Evolutionary conservation across 768 basidiomycete species (phyloP), one percentile per base, ranked within the genome.

Genomic region (Austroboletus festivus): DNA sequence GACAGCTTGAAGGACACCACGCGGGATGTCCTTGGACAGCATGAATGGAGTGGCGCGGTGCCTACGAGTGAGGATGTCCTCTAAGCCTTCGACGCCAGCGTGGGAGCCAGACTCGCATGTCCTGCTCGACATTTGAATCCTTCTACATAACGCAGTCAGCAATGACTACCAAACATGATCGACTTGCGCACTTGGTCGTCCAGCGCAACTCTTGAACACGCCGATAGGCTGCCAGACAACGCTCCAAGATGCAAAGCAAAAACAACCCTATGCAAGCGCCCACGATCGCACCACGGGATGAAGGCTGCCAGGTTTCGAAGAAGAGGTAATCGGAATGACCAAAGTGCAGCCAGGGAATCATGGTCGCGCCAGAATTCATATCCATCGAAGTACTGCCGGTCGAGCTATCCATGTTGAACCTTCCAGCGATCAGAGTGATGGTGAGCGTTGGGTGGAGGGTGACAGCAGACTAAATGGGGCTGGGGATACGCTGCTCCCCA

Each of bases 231-330:
- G 77, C 64, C 38, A 94, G 64, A 67, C 80, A 83, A 53, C 93
- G 74, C 42, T 93, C 90, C 31, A 86, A 69, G 11, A 93, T 57
- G 7, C 82, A 82, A 28, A 93, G 70, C 26, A 85, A 28, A 57
- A 86, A 71, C 19, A 94, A 71, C 0, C 76, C 83, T 47, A 94
- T 73, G 60, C 83, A 87, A 34, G 89, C 84, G 0, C 87, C 91
- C n/a, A 79, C 80, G 30, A 90, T 78, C 0, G 85, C 83, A 20
- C 86, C 90, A 5, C 70, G 52, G 0, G 88, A 83, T 3, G 74
- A 75, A 0, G 93, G 91, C 4, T 64, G 68, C 84, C 86, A 87
- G 2, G 75, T 68, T 50, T 79, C 55, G 70, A 93, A 93, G 65
- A 80, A 70, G 9, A 91, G 73, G 44, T 72, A 69, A 54, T 89